Evolutionary conservation across 192 early-diverging fungal species (phyloP).

Genomic region (Piromyces sp.): DNA sequence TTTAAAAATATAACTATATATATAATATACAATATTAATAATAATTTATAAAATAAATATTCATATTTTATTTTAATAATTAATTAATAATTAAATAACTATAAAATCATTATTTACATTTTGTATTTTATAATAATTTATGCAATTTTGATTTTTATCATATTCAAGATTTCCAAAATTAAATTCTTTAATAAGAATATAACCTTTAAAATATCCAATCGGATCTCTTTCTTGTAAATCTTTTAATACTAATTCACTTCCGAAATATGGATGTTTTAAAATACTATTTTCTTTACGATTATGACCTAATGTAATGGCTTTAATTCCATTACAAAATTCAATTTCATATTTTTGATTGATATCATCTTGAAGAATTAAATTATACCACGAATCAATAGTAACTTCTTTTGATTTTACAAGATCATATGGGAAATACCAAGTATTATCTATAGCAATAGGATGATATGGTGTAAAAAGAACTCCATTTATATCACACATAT

Average conservation of each 20-base stretch:
- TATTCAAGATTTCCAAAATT: neutral
- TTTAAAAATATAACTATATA: too few species aligned
- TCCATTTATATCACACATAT: neutral
- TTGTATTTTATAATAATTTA: neutral
- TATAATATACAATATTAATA: too few species aligned
- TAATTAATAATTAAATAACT: too few species aligned
- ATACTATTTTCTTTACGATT: neutral
- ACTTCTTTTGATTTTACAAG: neutral
- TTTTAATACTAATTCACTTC: neutral
- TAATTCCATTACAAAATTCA: neutral
- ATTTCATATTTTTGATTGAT: neutral
- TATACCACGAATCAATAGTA: neutral
- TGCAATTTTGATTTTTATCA: neutral
- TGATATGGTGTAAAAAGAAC: neutral
- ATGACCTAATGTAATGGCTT: neutral
- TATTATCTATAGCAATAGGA: neutral
- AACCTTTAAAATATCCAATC: neutral
- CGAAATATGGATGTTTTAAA: neutral
- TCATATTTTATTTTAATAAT: too few species aligned
- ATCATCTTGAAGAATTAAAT: neutral
- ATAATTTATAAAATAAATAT: too few species aligned
- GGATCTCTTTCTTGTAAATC: neutral
- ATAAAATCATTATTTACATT: too few species aligned
- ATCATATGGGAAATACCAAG: neutral
- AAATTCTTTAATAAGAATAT: neutral